phyloP scores from a whole-genome alignment of 768 basidiomycete species.

The Rhodotorula babjevae region DNA sequence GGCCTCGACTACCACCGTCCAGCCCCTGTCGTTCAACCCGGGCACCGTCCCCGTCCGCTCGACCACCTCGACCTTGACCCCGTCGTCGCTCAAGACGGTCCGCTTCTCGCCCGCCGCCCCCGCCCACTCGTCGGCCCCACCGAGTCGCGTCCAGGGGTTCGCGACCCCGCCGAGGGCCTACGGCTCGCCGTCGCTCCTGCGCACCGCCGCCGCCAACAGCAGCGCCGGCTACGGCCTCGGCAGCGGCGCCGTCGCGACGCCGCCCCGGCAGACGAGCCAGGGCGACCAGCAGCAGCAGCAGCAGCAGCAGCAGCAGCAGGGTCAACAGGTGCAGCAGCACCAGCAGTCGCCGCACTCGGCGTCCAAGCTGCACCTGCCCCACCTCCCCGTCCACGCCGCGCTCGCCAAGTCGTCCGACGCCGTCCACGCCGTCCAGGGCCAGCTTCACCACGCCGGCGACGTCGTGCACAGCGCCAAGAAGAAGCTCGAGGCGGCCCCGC shows the following conservation, averaged over 20 bases:
- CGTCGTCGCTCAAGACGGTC: slow-evolving; percentile 13
- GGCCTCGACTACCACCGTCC: background rate
- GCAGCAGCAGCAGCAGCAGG: background rate
- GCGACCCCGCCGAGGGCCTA: slow-evolving; percentile 14
- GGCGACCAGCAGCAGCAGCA: background rate
- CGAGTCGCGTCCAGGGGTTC: slow-evolving; percentile 16
- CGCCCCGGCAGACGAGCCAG: background rate
- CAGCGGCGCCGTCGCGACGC: slow-evolving; percentile 1
- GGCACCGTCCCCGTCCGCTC: background rate
- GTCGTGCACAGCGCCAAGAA: slow-evolving; percentile 14
- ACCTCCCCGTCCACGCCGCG: slow-evolving; percentile 9
- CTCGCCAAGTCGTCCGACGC: background rate
- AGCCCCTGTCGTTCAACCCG: slow-evolving; percentile 23
- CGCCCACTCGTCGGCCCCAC: slow-evolving; percentile 25
- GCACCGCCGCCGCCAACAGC: slow-evolving; percentile 13
- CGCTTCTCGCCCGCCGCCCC: slow-evolving; percentile 36
- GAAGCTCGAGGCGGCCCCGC: slow-evolving; percentile 24
- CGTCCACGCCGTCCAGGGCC: slow-evolving; percentile 1
- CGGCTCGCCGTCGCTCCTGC: slow-evolving; percentile 13
- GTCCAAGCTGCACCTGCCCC: background rate
- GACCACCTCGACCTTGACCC: background rate
- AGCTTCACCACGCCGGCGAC: background rate
- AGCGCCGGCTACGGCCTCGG: slow-evolving; percentile 1
- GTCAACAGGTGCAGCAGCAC: background rate
- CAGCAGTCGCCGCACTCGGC: background rate